A percentile compares a stretch with the other conserved stretches of the same genome.
These are phyloP conservation scores for Sphagnum magellanicum DNA, from an alignment of 228 moss, liverwort and hornwort species.

Conservation along the genomic window DNA sequence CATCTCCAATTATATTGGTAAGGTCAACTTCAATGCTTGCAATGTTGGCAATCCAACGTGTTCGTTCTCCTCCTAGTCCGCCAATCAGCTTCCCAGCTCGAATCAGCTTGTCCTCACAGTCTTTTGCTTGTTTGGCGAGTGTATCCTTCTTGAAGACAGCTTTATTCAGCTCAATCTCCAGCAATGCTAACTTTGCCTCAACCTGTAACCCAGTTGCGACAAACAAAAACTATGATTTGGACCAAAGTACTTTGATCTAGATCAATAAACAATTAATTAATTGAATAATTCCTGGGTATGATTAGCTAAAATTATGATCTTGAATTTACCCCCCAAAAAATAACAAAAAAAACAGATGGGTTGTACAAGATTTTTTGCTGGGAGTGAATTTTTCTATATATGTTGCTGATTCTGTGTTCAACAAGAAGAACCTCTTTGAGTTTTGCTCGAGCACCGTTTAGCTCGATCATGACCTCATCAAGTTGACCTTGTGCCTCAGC, in stretches of 20 bases:
- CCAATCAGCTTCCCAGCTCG: constrained; percentile 85
- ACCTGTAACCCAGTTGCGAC: constrained; percentile 29
- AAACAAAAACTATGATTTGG: no score
- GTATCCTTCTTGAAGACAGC: constrained; percentile 69
- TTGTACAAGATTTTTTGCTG: no score
- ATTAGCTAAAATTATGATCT: no score
- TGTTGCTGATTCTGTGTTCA: no score
- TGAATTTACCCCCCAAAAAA: no score
- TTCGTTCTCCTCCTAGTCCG: constrained; percentile 85
- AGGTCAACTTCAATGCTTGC: constrained; percentile 61
- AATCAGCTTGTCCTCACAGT: constrained; percentile 76
- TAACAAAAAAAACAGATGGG: no score
- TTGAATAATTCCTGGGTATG: no score
- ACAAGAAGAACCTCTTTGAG: constrained; percentile 46
- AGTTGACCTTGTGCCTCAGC: constrained; percentile 66
- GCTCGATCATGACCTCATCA: constrained; percentile 56
- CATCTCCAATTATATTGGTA: constrained; percentile 64
- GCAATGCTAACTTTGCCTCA: constrained; percentile 48
- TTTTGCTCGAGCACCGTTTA: constrained; percentile 62
- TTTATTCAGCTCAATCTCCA: constrained; percentile 51
- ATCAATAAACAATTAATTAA: no score
- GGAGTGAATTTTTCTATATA: no score
- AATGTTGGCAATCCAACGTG: constrained; percentile 82
- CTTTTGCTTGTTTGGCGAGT: constrained; percentile 64
- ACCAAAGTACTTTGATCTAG: no score